phyloP scores from a whole-genome alignment of 108 stramenopile species.

The Cyclotella cryptica region DNA sequence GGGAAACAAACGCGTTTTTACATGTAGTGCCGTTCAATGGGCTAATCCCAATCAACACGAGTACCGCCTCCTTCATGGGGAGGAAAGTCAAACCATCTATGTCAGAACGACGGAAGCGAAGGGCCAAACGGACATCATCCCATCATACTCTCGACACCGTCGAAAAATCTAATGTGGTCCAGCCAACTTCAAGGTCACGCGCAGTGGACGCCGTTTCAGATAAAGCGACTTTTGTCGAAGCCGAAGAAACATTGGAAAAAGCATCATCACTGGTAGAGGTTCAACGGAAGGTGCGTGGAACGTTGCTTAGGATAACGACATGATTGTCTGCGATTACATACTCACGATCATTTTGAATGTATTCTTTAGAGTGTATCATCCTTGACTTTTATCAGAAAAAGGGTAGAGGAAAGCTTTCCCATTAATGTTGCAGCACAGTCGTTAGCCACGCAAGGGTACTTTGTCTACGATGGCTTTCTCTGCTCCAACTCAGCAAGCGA shows the following conservation, averaged over 20 bases:
- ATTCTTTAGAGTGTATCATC: constrained; percentile 33
- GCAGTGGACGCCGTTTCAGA: neutral
- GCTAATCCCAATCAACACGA: neutral
- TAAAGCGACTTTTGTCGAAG: neutral
- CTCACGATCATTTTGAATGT: neutral
- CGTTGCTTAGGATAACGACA: neutral
- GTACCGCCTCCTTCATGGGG: constrained; percentile 32
- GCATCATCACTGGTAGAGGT: constrained; percentile 44
- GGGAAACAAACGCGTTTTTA: neutral
- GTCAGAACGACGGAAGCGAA: constrained; percentile 40
- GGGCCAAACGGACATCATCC: constrained; percentile 26
- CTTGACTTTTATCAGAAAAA: constrained; percentile 38
- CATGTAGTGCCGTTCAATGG: neutral
- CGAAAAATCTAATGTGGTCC: neutral
- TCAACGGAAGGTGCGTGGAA: constrained; percentile 22
- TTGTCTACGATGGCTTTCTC: constrained; percentile 49
- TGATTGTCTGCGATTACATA: neutral
- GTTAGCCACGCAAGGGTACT: constrained; percentile 33
- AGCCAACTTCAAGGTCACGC: constrained; percentile 1
- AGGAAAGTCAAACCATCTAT: constrained; percentile 43
- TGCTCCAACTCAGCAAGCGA: constrained; percentile 7
- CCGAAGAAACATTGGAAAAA: constrained; percentile 17
- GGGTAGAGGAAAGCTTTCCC: constrained; percentile 50
- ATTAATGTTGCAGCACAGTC: constrained; percentile 20
- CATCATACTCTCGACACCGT: neutral